These are phyloP conservation scores for Alternaria consortialis DNA, from an alignment of 2,329 filamentous ascomycete genomes.

Conservation along the genomic window DNA sequence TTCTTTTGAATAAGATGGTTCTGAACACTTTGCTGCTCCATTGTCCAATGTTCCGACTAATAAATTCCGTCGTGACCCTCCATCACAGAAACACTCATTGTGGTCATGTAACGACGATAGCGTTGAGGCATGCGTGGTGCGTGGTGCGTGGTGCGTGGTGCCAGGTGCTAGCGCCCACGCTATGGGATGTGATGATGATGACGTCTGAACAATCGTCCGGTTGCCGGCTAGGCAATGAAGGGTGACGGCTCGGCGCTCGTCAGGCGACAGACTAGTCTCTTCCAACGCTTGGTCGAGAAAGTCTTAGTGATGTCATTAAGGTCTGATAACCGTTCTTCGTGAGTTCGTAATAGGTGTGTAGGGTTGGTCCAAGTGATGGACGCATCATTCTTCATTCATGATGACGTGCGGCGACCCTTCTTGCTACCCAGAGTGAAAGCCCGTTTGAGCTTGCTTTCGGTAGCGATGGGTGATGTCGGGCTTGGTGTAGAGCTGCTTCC, in stretches of 20 bases:
- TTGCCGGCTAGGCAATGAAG: slow-evolving; percentile 2
- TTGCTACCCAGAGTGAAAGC: slow-evolving; percentile 47
- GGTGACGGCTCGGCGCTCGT: slow-evolving; percentile 3
- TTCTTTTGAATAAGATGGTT: background rate
- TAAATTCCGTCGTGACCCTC: background rate
- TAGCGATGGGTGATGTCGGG: slow-evolving; percentile 38
- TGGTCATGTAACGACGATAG: slow-evolving; percentile 1
- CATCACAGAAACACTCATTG: background rate
- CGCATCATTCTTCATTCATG: background rate
- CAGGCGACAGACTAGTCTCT: slow-evolving; percentile 24
- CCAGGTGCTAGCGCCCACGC: slow-evolving; percentile 1
- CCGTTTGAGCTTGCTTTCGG: slow-evolving; percentile 38
- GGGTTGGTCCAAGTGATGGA: background rate
- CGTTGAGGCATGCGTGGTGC: background rate
- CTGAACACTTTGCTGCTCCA: background rate
- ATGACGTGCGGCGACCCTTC: slow-evolving; percentile 37
- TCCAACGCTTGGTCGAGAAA: slow-evolving; percentile 45
- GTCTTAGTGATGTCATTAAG: slow-evolving; percentile 10
- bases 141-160: background rate
- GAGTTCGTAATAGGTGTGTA: slow-evolving; percentile 3
- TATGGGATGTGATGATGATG: slow-evolving; percentile 9
- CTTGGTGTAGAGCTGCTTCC: slow-evolving; percentile 33
- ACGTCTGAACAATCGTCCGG: slow-evolving; percentile 5
- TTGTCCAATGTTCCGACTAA: background rate
- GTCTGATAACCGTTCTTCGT: slow-evolving; percentile 7